Percentiles rank a stretch among this genome's conserved stretches.
Evolutionary conservation across 2,329 filamentous ascomycete genomes (phyloP).

Genomic region (Microcera coccophila): DNA sequence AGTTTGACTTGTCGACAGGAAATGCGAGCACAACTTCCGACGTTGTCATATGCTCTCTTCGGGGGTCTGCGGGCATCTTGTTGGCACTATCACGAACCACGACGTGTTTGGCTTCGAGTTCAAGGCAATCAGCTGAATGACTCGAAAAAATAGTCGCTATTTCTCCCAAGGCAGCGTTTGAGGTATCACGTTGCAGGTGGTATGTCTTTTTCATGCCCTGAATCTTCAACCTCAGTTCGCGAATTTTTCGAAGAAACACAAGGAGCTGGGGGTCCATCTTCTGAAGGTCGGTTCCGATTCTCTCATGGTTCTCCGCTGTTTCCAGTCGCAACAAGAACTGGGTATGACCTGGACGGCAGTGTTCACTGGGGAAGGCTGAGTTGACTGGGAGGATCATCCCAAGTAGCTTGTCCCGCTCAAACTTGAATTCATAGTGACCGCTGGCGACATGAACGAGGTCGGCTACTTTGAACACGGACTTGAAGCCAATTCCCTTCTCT

Average conservation of each 20-base stretch:
- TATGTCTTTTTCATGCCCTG: neutral
- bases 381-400: constrained; percentile 34
- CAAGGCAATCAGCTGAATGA: too few relatives aligned
- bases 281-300: neutral
- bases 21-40: neutral
- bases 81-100: neutral
- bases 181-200: neutral
- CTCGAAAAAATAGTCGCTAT: neutral
- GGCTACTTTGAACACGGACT: constrained; percentile 34
- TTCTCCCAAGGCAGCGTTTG: neutral
- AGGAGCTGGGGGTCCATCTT: neutral
- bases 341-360: neutral
- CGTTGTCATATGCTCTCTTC: neutral
- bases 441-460: constrained; percentile 29
- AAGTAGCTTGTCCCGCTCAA: constrained; percentile 25
- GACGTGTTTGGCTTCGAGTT: neutral
- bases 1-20: neutral
- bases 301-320: neutral
- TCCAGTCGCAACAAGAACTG: neutral
- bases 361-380: constrained; percentile 1
- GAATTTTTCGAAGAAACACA: neutral
- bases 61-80: neutral
- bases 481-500: constrained; percentile 39
- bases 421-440: constrained; percentile 26
- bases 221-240: neutral